Conservation (phyloP, 139 green algal species). For the Coelastrella sp. region DNA sequence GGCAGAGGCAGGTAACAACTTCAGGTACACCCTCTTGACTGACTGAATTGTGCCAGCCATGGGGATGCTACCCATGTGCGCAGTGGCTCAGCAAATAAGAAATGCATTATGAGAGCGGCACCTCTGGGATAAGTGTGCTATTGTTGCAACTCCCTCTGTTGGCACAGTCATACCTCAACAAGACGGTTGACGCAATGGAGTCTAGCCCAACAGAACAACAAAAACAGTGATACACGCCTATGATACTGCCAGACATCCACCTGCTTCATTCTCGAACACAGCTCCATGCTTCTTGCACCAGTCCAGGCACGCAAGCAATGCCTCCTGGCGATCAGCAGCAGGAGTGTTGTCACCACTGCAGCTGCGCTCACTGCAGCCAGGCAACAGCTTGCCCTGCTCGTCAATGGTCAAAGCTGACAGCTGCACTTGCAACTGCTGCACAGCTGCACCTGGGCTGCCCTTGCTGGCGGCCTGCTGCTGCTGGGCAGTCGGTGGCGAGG, state of each 20-base stretch:
- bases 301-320: slow-evolving; percentile 43
- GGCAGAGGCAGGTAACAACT: no score
- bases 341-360: slow-evolving; percentile 57
- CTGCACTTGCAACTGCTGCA: slow-evolving; percentile 35
- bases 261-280: slow-evolving; percentile 56
- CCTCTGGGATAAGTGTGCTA: no score
- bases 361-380: slow-evolving; percentile 59
- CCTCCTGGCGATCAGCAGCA: slow-evolving; percentile 18
- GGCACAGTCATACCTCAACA: no score
- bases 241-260: slow-evolving; percentile 2
- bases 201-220: not conserved
- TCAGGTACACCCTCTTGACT: no score
- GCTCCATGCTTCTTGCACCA: slow-evolving; percentile 71
- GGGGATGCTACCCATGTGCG: no score
- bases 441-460: not conserved
- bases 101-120: no score
- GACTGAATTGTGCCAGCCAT: no score
- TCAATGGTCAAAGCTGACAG: slow-evolving; percentile 29
- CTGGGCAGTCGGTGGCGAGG: not conserved
- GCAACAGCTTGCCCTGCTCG: slow-evolving; percentile 43
- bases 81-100: no score
- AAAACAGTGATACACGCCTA: not conserved
- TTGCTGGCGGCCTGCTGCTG: not conserved
- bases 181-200: no score
- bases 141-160: no score